Evolutionary conservation across 805 yeast genomes (phyloP), one percentile per base, ranked within the genome.

Genomic region (Spathaspora gorwiae): DNA sequence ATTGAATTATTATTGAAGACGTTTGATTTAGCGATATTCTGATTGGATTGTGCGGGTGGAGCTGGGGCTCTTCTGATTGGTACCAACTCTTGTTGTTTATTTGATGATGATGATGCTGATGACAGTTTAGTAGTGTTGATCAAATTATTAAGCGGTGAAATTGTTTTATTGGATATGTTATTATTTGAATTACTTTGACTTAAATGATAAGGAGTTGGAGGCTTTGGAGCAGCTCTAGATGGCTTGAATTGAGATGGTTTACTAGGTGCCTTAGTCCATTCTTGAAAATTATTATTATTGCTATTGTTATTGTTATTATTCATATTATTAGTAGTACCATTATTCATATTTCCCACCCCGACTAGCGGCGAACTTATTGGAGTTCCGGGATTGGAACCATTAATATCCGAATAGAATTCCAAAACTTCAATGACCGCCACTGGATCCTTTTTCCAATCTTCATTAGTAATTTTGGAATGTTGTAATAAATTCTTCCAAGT

Each of bases 381-480:
- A 26, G 65, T 66, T 4, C 54, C 50, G 13, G 63, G 57, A 11
- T 68, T 53, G 7, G 75, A 73, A 40, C 75, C 75, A 57, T 72
- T 65, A 43, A 67, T 68, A 47, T 73, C 77, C 14, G 73, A 65
- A 53, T 79, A 78, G 44, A 80, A 79, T 52, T 79, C 80, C 53
- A 79, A 68, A 2, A 78, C 84, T 54, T 78, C 83, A 45, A 79
- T 78, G 26, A 79, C 84, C 0, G 84, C 85, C 14, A 77, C 79
- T 0, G 85, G 85, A 50, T 80, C 83, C 48, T 76, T 78, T 35
- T 77, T 78, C 72, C 81, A 74, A 59, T 80, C 85, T 50, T 79
- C 84, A 49, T 75, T 75, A 6, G 83, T 79, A 53, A 79, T 79
- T 53, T 78, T 78, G 15, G 83, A 78, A 50, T 79, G 80, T 49